phyloP scores from a whole-genome alignment of 176 grass and related monocot species.

The Juncus effusus region DNA sequence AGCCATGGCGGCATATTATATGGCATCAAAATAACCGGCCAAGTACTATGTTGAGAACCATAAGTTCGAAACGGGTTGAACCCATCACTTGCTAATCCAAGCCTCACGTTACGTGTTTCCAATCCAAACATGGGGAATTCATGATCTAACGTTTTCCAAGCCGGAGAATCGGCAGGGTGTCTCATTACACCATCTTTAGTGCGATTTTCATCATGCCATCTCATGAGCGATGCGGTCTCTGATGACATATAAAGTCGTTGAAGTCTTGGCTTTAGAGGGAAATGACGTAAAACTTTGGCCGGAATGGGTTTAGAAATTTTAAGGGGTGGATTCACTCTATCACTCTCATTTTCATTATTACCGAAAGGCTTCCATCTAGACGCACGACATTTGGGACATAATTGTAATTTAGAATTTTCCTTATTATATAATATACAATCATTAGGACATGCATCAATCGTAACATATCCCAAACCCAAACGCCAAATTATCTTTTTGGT shows the following conservation, averaged over 20 bases:
- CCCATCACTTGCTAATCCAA: too few relatives aligned
- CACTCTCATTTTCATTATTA: too few relatives aligned
- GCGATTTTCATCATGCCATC: conserved; percentile 19
- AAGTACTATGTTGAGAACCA: conserved; percentile 20
- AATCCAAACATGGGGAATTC: too few relatives aligned
- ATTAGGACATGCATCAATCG: conserved; percentile 34
- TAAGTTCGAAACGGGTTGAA: not conserved
- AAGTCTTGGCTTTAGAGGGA: too few relatives aligned
- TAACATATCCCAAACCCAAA: conserved; percentile 14
- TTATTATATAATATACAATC: conserved; percentile 28
- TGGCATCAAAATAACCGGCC: conserved; percentile 27
- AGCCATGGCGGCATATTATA: too few relatives aligned
- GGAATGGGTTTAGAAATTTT: conserved; percentile 21
- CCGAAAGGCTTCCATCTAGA: conserved; percentile 4
- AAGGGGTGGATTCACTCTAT: conserved; percentile 12
- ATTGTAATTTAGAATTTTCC: not conserved
- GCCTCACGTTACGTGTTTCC: too few relatives aligned
- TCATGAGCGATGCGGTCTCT: too few relatives aligned
- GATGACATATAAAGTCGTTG: too few relatives aligned
- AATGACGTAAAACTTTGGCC: too few relatives aligned
- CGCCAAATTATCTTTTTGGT: conserved; percentile 26
- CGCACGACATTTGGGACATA: conserved; percentile 1
- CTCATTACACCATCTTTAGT: not conserved
- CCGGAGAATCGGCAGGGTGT: too few relatives aligned
- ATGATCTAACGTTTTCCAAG: too few relatives aligned